Base-by-base conservation (phyloP, 2,329 filamentous ascomycete genomes). In the Rhinocladiella mackenziei region DNA sequence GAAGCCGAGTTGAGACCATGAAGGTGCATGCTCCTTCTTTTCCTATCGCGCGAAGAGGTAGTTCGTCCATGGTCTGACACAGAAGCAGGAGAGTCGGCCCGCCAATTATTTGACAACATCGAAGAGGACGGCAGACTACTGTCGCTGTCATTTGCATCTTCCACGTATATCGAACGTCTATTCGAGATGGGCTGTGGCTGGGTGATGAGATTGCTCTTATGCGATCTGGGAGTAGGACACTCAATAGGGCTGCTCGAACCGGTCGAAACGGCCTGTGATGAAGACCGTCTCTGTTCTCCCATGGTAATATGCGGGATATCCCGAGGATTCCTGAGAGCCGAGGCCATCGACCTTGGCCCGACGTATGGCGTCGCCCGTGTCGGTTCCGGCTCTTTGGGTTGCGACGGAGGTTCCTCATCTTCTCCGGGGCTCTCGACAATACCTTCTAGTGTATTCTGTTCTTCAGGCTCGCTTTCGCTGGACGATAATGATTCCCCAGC, bases 221-320 rank as follows among this genome's bases (percentile, higher is more conserved):
- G 83, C 0, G 91, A 97, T 51, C 87, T 83, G 8, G 92, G 92
- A 3, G 92, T 98, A 8, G 86, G 86, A 50, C 88, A 92, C 64
- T 94, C 89, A 62, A 82, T 82, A 0, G 92, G 92, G 61, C 92
- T 98, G 62, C 80, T 92, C 3, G 92, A 94, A 51, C 86, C 77
- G 1, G 86, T 91, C 2, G 89, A 94, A 19, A 80, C 80, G 17
- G 85, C 71, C 50, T 83, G 68, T 48, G 84, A 80, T 39, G 83
- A 82, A 14, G 71, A 65, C 47, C 73, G 69, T 17, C 73, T 69
- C 31, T 71, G 71, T 2, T 67, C 60, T 33, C 67, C 65, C 23
- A 65, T 62, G 18, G 68, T 61, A 15, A 74, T 55, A 2, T 69
- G 65, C 2, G 68, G 65, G 34, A 54, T 26, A 7, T 79, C 75